Conservation (phyloP, 1,284 basidiomycete genomes). For the Leccinum subrobustum region DNA sequence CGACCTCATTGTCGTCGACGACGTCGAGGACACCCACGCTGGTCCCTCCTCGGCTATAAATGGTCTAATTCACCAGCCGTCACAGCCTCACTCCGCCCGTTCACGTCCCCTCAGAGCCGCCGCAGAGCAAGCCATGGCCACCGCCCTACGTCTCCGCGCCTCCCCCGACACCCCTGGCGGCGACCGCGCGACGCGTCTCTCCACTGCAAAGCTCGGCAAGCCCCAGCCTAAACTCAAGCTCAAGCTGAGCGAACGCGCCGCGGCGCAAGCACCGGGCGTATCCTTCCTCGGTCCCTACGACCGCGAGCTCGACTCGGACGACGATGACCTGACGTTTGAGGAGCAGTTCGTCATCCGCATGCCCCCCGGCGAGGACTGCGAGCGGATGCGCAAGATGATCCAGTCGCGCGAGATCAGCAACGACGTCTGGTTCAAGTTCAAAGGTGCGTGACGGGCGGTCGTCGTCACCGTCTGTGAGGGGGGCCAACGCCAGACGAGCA, state of each 20-base stretch:
- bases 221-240: constrained; percentile 78
- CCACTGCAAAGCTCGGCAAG: constrained; percentile 43
- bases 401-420: constrained; percentile 74
- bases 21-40: constrained; percentile 41
- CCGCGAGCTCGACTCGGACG: constrained; percentile 91
- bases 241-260: constrained; percentile 79
- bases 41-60: constrained; percentile 27
- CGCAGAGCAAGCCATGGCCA: constrained; percentile 40
- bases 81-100: constrained; percentile 20
- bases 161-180: constrained; percentile 38
- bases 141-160: constrained; percentile 43
- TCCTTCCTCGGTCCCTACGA: constrained; percentile 88
- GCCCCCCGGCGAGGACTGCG: constrained; percentile 81
- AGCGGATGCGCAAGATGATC: constrained; percentile 80
- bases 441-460: constrained; percentile 54
- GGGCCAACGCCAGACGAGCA: constrained; percentile 32
- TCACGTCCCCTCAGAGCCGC: constrained; percentile 36
- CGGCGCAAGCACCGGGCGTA: constrained; percentile 71
- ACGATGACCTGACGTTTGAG: constrained; percentile 94
- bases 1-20: constrained; percentile 66
- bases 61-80: constrained; percentile 18
- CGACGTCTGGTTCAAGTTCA: constrained; percentile 98
- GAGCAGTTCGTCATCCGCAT: constrained; percentile 96
- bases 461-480: neutral
- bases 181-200: constrained; percentile 51